phyloP scores from a whole-genome alignment of 148 eudicot genomes.

The Arbutus unedo region DNA sequence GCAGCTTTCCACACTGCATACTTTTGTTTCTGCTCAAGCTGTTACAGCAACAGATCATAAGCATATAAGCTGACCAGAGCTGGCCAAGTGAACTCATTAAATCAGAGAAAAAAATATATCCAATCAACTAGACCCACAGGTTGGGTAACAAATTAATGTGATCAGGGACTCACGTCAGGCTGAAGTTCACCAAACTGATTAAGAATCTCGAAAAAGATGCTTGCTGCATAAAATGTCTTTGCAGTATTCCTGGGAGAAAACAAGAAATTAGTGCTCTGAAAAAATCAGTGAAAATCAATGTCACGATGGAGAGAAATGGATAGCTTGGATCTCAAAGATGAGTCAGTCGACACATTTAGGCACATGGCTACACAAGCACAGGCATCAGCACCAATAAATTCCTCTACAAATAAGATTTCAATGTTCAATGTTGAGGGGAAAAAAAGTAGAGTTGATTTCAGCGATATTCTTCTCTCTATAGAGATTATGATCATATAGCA shows the following conservation, averaged over 20 bases:
- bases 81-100: background rate
- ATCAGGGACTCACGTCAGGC: conserved; percentile 70
- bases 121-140: background rate
- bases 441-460: background rate
- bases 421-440: background rate
- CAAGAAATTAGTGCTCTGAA: conserved; percentile 11
- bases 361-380: background rate
- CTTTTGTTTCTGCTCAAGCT: conserved; percentile 98
- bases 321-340: background rate
- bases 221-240: conserved; percentile 94
- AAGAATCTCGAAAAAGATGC: conserved; percentile 93
- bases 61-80: background rate
- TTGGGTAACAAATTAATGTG: background rate
- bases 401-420: background rate
- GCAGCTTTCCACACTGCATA: conserved; percentile 99
- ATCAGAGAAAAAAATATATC: background rate
- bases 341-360: background rate
- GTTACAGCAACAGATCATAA: conserved; percentile 14
- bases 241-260: conserved; percentile 66
- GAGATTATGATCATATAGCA: background rate
- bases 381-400: background rate
- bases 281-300: background rate
- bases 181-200: conserved; percentile 85
- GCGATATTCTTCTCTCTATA: background rate
- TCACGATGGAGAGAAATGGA: background rate